phyloP scores from a whole-genome alignment of 106 monocot genomes.

The Dioscorea dumetorum region DNA sequence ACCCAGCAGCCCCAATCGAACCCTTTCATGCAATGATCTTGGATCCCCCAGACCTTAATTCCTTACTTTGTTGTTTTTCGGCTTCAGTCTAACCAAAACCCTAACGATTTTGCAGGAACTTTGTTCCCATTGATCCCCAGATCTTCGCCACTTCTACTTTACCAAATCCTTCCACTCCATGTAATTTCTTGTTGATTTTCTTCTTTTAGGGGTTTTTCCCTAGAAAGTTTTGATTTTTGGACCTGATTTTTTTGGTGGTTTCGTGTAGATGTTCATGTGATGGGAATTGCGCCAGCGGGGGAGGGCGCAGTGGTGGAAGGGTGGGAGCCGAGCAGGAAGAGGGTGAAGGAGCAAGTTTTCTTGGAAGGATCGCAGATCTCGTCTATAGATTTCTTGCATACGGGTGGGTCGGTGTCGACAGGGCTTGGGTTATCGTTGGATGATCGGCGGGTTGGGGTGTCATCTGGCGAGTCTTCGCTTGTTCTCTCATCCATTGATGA shows the following conservation, averaged over 20 bases:
- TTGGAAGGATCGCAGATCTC: slow-evolving; percentile 52
- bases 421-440: slow-evolving; percentile 53
- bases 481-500: slow-evolving; percentile 39
- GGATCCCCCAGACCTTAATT: neutral
- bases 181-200: slow-evolving; percentile 22
- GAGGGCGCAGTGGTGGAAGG: neutral
- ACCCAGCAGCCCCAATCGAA: slow-evolving; percentile 13
- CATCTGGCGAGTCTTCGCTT: slow-evolving; percentile 31
- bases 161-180: slow-evolving; percentile 30
- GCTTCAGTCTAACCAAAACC: neutral
- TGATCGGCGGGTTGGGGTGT: slow-evolving; percentile 30
- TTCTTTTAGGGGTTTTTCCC: neutral
- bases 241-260: neutral
- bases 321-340: slow-evolving; percentile 39
- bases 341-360: slow-evolving; percentile 37
- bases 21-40: slow-evolving; percentile 23
- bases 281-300: neutral
- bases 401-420: slow-evolving; percentile 54
- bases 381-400: slow-evolving; percentile 63
- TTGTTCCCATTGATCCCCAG: slow-evolving; percentile 34
- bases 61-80: neutral
- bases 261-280: neutral
- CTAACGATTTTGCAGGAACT: slow-evolving; percentile 26
- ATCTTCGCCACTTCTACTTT: slow-evolving; percentile 30
- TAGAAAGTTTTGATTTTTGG: neutral